These are phyloP conservation scores for Aegilops bicornis DNA, from an alignment of 176 grass and related monocot species.

Conservation along the genomic window DNA sequence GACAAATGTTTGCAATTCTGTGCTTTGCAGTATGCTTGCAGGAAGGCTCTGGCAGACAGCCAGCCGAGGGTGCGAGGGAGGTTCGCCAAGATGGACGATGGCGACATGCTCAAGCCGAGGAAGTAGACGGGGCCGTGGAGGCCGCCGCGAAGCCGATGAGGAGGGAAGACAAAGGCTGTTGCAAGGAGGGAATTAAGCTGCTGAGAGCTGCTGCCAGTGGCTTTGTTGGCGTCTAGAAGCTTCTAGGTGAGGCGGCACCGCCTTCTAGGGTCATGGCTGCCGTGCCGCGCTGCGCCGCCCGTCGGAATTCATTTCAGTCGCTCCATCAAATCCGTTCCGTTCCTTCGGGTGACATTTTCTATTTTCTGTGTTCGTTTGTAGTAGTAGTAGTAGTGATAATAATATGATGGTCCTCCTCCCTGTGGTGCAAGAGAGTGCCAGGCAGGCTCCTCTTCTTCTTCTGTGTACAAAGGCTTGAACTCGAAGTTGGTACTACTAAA, in stretches of 20 bases:
- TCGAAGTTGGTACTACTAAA: too few species aligned
- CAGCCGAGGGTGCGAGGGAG: constrained; percentile 95
- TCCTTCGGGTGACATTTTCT: background rate
- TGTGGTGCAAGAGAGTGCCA: background rate
- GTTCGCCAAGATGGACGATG: constrained; percentile 93
- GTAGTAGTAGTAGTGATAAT: background rate
- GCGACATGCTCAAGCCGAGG: constrained; percentile 49
- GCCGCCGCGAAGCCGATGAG: background rate
- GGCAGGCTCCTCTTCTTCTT: too few species aligned
- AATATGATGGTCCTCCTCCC: background rate
- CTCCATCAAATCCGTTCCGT: background rate
- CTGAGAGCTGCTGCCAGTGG: background rate
- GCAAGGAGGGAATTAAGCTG: background rate
- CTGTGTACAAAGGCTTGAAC: background rate
- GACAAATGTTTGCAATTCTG: background rate
- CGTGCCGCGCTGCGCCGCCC: background rate
- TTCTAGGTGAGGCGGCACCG: constrained; percentile 3
- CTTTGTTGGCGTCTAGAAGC: too few species aligned
- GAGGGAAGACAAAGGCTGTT: background rate
- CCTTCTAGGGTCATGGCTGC: background rate
- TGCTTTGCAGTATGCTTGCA: constrained; percentile 75
- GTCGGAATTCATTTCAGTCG: background rate
- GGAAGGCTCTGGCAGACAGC: constrained; percentile 96
- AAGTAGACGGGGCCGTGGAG: constrained; percentile 32
- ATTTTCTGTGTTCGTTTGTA: background rate